Percentiles rank a stretch among this genome's conserved stretches.
Conservation (phyloP, 768 basidiomycete species). For the Tulasnella sp. region DNA sequence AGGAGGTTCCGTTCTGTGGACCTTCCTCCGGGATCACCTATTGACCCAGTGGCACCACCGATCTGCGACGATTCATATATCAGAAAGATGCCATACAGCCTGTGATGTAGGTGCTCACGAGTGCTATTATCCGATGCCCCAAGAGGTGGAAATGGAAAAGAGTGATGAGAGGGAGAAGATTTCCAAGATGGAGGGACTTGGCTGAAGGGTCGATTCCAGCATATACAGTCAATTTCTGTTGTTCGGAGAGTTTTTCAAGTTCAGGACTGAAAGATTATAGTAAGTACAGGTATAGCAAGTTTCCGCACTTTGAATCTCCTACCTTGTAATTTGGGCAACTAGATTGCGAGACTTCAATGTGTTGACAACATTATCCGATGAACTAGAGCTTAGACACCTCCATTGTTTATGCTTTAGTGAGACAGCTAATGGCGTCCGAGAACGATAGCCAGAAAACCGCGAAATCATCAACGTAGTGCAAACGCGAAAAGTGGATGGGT, state of each 20-base stretch:
- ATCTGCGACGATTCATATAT: conserved; percentile 43
- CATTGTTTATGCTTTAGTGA: too few species aligned
- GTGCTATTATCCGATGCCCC: conserved; percentile 72
- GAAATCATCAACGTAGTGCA: too few species aligned
- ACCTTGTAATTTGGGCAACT: conserved; percentile 26
- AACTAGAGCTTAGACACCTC: too few species aligned
- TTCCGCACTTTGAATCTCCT: too few species aligned
- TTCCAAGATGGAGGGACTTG: conserved; percentile 79
- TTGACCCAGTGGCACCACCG: conserved; percentile 90
- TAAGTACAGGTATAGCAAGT: too few species aligned
- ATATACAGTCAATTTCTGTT: conserved; percentile 47
- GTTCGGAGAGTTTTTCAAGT: neutral
- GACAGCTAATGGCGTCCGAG: too few species aligned
- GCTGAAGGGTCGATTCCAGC: conserved; percentile 91
- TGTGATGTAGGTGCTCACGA: too few species aligned
- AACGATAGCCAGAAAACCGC: too few species aligned
- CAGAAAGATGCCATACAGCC: conserved; percentile 10
- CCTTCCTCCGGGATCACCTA: conserved; percentile 93
- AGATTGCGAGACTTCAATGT: conserved; percentile 24
- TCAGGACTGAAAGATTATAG: neutral
- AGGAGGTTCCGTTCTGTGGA: conserved; percentile 65
- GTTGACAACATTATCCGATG: conserved; percentile 19
- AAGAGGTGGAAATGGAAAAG: conserved; percentile 75
- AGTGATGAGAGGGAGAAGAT: conserved; percentile 77
- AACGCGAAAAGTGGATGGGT: too few species aligned